phyloP scores from a whole-genome alignment of 164 flowering plant species.

The Annona squamosa region DNA sequence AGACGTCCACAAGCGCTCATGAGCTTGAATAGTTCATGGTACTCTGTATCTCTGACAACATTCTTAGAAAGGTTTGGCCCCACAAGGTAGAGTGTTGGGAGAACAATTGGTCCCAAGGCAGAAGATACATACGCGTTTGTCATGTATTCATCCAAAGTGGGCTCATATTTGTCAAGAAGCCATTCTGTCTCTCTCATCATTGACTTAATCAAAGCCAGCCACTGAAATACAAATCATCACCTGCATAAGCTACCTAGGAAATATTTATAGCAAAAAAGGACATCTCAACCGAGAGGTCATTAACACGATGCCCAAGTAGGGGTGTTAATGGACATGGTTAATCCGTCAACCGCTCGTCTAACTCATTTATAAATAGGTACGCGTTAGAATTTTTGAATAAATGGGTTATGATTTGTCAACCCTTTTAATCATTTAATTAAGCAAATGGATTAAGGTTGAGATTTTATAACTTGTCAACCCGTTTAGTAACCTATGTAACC shows the following conservation, averaged over 20 bases:
- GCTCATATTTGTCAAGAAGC: slow-evolving; percentile 16
- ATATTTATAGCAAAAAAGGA: not conserved
- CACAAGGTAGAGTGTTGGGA: slow-evolving; percentile 24
- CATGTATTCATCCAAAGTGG: slow-evolving; percentile 25
- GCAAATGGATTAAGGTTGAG: no score
- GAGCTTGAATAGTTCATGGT: slow-evolving; percentile 20
- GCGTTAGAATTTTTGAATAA: no score
- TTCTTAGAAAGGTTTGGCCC: slow-evolving; percentile 27
- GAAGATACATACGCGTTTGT: slow-evolving; percentile 22
- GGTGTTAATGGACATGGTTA: no score
- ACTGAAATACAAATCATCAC: slow-evolving; percentile 11
- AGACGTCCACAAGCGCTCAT: slow-evolving; percentile 27
- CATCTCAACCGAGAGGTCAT: no score
- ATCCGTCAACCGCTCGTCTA: no score
- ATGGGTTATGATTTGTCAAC: no score
- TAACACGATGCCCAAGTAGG: no score
- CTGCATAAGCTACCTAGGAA: not conserved
- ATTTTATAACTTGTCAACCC: no score
- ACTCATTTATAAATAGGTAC: no score
- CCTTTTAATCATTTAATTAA: no score
- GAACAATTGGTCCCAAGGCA: slow-evolving; percentile 32
- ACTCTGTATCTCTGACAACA: slow-evolving; percentile 17
- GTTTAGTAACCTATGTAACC: no score
- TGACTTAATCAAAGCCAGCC: slow-evolving; percentile 23
- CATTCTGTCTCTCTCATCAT: slow-evolving; percentile 32